These are phyloP conservation scores for Lyophyllum atratum DNA, from an alignment of 768 basidiomycete genomes.

Conservation along the genomic window DNA sequence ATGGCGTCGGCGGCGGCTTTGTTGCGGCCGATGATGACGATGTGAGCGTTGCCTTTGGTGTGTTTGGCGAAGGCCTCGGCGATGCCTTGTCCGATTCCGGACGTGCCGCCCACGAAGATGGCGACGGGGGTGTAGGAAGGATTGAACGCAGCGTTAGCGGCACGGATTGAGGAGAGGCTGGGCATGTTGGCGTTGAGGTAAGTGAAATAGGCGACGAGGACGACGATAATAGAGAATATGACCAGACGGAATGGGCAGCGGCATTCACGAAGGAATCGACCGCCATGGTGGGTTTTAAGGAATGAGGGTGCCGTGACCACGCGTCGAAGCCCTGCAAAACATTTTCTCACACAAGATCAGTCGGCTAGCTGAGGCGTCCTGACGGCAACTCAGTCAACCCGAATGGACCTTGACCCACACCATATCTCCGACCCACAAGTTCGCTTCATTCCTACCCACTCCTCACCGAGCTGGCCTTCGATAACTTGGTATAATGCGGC, in stretches of 20 bases:
- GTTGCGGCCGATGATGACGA: constrained; percentile 53
- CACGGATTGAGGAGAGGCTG: constrained; percentile 20
- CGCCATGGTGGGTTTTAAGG: background rate
- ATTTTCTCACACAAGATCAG: no score
- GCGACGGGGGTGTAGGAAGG: constrained; percentile 28
- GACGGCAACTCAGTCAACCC: no score
- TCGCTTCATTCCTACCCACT: no score
- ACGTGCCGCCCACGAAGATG: constrained; percentile 41
- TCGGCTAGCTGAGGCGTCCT: no score
- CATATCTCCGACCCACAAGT: no score
- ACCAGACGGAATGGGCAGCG: background rate
- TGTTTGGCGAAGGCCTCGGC: constrained; percentile 43
- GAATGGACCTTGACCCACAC: no score
- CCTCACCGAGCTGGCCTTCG: no score
- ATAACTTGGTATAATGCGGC: no score
- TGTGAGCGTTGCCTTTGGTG: constrained; percentile 46
- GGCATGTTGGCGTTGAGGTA: constrained; percentile 19
- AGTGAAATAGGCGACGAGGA: background rate
- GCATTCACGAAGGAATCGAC: background rate
- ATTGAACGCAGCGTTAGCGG: constrained; percentile 26
- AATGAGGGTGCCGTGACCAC: no score
- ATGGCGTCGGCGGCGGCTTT: constrained; percentile 44
- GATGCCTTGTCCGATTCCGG: constrained; percentile 46
- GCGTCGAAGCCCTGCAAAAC: no score
- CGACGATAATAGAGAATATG: background rate